A percentile compares a stretch with the other conserved stretches of the same genome.
Conservation (phyloP, 1,284 basidiomycete genomes). For the Puccinia coronata region DNA sequence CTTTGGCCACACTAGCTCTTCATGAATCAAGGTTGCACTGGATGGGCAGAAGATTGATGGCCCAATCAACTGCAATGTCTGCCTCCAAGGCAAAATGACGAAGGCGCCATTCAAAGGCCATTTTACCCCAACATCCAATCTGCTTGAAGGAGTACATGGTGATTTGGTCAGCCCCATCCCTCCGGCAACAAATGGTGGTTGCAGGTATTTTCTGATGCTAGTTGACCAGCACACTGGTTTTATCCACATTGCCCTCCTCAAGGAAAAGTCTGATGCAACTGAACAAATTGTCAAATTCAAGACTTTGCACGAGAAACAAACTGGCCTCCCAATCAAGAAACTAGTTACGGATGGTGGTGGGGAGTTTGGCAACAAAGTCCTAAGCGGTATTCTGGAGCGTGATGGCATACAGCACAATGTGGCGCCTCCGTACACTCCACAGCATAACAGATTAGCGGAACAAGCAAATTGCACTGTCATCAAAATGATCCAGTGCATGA, state of each 20-base stretch:
- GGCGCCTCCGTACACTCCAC: slow-evolving; percentile 2
- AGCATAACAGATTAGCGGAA: slow-evolving; percentile 7
- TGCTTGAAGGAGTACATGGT: not conserved
- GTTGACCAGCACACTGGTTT: not conserved
- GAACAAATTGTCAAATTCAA: not conserved
- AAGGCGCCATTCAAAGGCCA: not conserved
- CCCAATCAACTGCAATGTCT: not conserved
- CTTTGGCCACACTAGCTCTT: not conserved
- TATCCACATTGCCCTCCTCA: not conserved
- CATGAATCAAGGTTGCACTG: not conserved
- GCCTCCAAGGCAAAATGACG: not conserved
- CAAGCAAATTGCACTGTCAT: not conserved
- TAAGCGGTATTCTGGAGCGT: not conserved
- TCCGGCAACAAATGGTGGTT: not conserved
- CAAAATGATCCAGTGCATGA: not conserved
- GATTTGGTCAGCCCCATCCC: not conserved
- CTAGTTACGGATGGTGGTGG: slow-evolving; percentile 18
- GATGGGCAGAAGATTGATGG: not conserved
- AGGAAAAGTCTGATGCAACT: not conserved
- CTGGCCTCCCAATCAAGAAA: not conserved
- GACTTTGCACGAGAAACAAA: not conserved
- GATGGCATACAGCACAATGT: slow-evolving; percentile 7
- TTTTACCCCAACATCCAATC: not conserved
- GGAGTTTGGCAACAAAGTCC: not conserved
- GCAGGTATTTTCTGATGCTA: not conserved